Evolutionary conservation across 2,329 filamentous ascomycete genomes (phyloP), one percentile per base, ranked within the genome.

Genomic region (Sclerotinia borealis): DNA sequence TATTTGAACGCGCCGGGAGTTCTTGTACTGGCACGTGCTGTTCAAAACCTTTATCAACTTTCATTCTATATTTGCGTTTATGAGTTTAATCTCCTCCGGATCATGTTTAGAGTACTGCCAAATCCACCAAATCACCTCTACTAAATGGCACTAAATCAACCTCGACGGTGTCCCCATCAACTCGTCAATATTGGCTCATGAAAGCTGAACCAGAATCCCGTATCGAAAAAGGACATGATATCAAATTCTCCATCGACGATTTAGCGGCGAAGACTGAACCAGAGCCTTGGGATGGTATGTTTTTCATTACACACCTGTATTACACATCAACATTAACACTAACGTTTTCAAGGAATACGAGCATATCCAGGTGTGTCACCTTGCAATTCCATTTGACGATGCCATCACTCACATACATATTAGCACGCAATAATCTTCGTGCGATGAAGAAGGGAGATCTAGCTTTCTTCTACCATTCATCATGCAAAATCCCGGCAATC

Each of bases 401-500:
- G 4, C 22, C 45, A 58, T 48, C 9, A 52, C 22, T 65, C 49
- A 64, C 70, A 78, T 52, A 73, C 6, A 73, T 75, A 72, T 22
- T 74, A 77, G 93, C 93, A 8, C 86, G 91, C 31, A 98, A 97
- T 72, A 92, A 97, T 74, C 87, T 99, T 78, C 85, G 91, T 36
- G 85, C 86, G 10, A 99, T 99, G 95, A 92, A 91, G 71, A 86
- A 87, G 63, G 93, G 93, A 58, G 95, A 99, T 73, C 81, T 93
- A 37, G 93, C 92, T 31, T 98, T 99, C 78, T 98, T 99, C 79
- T 98, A 98, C 74, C 93, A 97, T 77, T 96, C 91, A 52, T 96
- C 95, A 72, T 95, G 91, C 77, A 96, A 96, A 74, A 84, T 88
- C 29, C 92, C 93, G 0, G 93, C 91, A 2, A 92, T 98, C 54